Percentiles rank a stretch among this genome's conserved stretches.
phyloP scores from a whole-genome alignment of 495 filamentous ascomycete species.

The Glutinoglossum americanum region DNA sequence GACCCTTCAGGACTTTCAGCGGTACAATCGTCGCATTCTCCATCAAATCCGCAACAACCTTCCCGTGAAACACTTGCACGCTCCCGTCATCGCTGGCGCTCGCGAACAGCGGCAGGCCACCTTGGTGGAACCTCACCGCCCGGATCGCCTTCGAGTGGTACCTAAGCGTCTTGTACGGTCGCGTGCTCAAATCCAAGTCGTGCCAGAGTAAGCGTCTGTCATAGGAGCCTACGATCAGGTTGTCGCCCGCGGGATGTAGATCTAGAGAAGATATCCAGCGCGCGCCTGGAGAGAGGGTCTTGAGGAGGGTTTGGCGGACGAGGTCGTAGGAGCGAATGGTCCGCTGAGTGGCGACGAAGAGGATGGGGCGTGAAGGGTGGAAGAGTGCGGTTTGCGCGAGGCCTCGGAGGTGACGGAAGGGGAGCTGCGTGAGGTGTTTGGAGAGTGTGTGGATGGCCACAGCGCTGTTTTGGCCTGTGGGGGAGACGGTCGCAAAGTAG shows the following conservation, averaged over 20 bases:
- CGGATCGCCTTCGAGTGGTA: conserved; percentile 86
- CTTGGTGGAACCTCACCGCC: conserved; percentile 63
- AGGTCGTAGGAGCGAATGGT: conserved; percentile 85
- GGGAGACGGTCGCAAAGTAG: conserved; percentile 84
- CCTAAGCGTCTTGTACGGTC: conserved; percentile 85
- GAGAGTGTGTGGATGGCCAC: conserved; percentile 89
- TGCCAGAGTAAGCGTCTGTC: conserved; percentile 92
- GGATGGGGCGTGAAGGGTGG: conserved; percentile 77
- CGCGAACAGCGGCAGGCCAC: conserved; percentile 71
- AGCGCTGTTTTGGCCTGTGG: conserved; percentile 52
- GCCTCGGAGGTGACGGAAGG: conserved; percentile 70
- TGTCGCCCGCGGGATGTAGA: conserved; percentile 81
- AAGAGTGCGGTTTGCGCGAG: conserved; percentile 78
- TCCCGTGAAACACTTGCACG: conserved; percentile 90
- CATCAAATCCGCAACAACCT: conserved; percentile 79
- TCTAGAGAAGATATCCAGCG: conserved; percentile 90
- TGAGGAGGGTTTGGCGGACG: conserved; percentile 66
- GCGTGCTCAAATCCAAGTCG: conserved; percentile 74
- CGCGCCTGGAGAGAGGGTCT: conserved; percentile 78
- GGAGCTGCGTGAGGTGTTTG: conserved; percentile 83
- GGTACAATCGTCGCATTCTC: conserved; percentile 93
- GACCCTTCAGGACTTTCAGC: conserved; percentile 79
- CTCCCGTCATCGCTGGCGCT: conserved; percentile 87
- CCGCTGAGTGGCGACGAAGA: conserved; percentile 90
- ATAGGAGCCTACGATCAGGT: conserved; percentile 82